Conservation (phyloP, 2,329 filamentous ascomycete species). For the Stagonosporopsis cucurbitacearum region DNA sequence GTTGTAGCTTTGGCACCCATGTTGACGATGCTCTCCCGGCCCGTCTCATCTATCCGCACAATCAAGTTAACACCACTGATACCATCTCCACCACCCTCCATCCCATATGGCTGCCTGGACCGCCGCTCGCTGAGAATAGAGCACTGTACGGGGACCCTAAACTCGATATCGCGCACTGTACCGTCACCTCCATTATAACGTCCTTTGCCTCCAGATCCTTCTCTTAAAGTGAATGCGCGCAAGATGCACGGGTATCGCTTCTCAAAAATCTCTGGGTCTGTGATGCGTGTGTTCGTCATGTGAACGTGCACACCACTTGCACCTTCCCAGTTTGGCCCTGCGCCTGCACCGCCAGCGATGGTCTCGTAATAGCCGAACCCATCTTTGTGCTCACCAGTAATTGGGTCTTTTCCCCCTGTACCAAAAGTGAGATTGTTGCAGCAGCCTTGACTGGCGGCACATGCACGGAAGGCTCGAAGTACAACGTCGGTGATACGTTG, state of each 20-base stretch:
- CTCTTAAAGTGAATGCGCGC: conserved; percentile 1
- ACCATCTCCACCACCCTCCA: conserved; percentile 3
- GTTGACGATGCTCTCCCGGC: conserved; percentile 5
- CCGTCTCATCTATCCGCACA: conserved; percentile 2
- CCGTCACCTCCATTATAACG: conserved; percentile 1
- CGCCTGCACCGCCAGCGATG: conserved; percentile 5
- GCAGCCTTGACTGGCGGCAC: conserved; percentile 9
- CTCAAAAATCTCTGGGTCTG: conserved; percentile 9
- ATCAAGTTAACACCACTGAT: conserved; percentile 7
- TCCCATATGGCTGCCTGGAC: conserved; percentile 6
- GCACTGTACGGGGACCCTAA: conserved; percentile 2
- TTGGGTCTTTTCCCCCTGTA: conserved; percentile 7
- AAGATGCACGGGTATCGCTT: conserved; percentile 4
- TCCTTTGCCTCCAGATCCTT: conserved; percentile 3
- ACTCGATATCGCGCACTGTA: conserved; percentile 10
- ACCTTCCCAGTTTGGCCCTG: conserved; percentile 8
- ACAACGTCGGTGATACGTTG: conserved; percentile 8
- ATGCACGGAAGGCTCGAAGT: conserved; percentile 7
- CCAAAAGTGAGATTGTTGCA: conserved; percentile 11
- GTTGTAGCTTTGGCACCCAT: conserved; percentile 8
- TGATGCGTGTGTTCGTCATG: conserved; percentile 13
- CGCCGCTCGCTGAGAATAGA: conserved; percentile 8
- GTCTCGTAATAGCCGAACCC: conserved; percentile 12
- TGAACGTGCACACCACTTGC: conserved; percentile 11
- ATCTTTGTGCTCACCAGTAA: conserved; percentile 6